Evolutionary conservation across 148 eudicot species (phyloP), one percentile per base, ranked within the genome.

Genomic region (Persicaria maculosa): DNA sequence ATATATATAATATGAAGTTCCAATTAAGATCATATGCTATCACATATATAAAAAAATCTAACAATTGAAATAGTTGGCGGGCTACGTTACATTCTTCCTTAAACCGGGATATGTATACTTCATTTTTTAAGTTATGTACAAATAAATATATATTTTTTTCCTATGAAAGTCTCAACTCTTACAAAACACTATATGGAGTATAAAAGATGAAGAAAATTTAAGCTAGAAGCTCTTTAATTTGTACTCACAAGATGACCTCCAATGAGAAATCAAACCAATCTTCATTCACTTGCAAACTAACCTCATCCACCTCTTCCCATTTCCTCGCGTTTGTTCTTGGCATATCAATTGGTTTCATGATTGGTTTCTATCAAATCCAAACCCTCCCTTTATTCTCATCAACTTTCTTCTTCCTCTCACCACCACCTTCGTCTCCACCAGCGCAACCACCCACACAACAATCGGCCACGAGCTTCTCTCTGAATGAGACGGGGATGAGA

Each of bases 301-400:
- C 40, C 40, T 31, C 2, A 1, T 1, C 40, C 50, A 54, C 2
- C 68, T 8, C 31, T 25, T 68, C 74, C 54, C 73, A 80, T 72
- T 74, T 80, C 48, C 79, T 88, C 65, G 73, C 83, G 68, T 79
- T 90, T 54, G 77, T 78, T 44, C 50, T 86, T 76, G 91, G 90
- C 36, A 69, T 88, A 57, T 86, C 94, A 17, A 62, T 88, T 40
- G 94, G 90, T 69, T 59, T 86, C 58, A 71, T 82, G 20, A 57
- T 76, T 71, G 79, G 85, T 52, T 77, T 83, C 50, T 82, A 77
- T 68, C 75, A 76, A 40, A 75, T 86, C 68, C 74, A 74, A 80
- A 82, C 9, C 53, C 64, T 80, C 48, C 59, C 80, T 11, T 71
- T 83, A 59, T 11, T 50, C 43, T 14, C 81, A 47, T 17, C 72